Evolutionary conservation across 495 filamentous ascomycete species (phyloP), one percentile per base, ranked within the genome.

Genomic region (Melanomma pulvis-pyrius): DNA sequence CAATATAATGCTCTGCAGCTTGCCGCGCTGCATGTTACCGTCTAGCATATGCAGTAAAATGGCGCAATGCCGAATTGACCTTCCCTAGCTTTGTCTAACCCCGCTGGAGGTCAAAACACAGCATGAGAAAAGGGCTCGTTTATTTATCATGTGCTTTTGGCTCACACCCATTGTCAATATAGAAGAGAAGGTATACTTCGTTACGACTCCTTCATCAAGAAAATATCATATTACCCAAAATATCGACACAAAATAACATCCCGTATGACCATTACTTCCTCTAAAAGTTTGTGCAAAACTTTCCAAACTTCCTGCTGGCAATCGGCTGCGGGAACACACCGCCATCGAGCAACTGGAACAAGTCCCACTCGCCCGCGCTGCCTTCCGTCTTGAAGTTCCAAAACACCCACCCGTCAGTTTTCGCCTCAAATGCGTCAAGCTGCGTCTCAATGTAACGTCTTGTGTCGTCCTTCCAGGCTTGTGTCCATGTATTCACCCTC

Each of bases 381-480:
- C 67, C 74, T 69, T 82, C 80, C 17, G 81, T 83, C 74, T 82
- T 82, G 70, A 79, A 82, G 50, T 79, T 82, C 81, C 81, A 82
- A 69, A 82, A 82, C 51, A 82, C 71, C 76, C 79, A 83, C 9
- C 81, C 81, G 17, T 78, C 61, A 11, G 79, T 77, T 19, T 72
- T 57, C 7, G 50, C 61, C 72, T 81, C 78, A 54, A 74, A 83
- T 8, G 73, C 73, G 34, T 79, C 77, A 44, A 83, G 46, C 71
- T 83, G 81, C 62, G 79, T 78, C 71, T 82, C 79, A 53, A 82
- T 81, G 63, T 76, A 80, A n/a, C 66, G 63, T 0, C 78, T 61
- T 17, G 67, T 72, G 48, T 79, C 78, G 41, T 78, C 73, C 54
- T 71, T 73, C 61, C 71, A 69, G 2, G 36, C 29, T 67, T 73